Evolutionary conservation across 73 alveolate species (phyloP), one percentile per base, ranked within the genome.

Genomic region (Paramecium sonneborni): DNA sequence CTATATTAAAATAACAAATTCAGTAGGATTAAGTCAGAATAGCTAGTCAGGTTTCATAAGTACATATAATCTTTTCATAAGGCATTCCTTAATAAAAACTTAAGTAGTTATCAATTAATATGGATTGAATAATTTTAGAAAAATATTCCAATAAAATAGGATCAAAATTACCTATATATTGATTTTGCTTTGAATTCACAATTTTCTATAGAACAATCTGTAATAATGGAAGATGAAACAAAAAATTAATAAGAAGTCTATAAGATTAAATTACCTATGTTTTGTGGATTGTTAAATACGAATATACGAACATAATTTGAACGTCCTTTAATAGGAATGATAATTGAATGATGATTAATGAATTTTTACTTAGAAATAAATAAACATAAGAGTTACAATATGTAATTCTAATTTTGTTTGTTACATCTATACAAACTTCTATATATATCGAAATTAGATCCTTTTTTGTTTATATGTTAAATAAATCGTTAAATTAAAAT

Each of bases 401-500:
- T n/a, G n/a, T n/a, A 52, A 52, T 52, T n/a, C 18, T 9, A 52
- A 52, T 26, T 30, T 26, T 62, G 23, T 24, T 62, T 26, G 6
- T 62, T n/a, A n/a, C n/a, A n/a, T n/a, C n/a, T n/a, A n/a, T n/a
- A n/a, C n/a, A n/a, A n/a, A n/a, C n/a, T n/a, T n/a, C n/a, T n/a
- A n/a, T n/a, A n/a, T n/a, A n/a, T n/a, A n/a, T n/a, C n/a, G n/a
- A n/a, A n/a, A n/a, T n/a, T n/a, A n/a, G n/a, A n/a, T n/a, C n/a
- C n/a, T n/a, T n/a, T 26, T 30, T 26, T 62, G 23, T 24, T 62
- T 26, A 21, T 62, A 11, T 62, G 48, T 62, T 62, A 32, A 62
- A 62, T 62, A 32, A 52, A 62, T 62, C 84, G 84, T 62, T 62
- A 62, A 62, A 62, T 62, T 62, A 62, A 62, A 62, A 62, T 62